Evolutionary conservation across 257 asterid species (phyloP), one percentile per base, ranked within the genome.

Genomic region (Forsythia suspensa): DNA sequence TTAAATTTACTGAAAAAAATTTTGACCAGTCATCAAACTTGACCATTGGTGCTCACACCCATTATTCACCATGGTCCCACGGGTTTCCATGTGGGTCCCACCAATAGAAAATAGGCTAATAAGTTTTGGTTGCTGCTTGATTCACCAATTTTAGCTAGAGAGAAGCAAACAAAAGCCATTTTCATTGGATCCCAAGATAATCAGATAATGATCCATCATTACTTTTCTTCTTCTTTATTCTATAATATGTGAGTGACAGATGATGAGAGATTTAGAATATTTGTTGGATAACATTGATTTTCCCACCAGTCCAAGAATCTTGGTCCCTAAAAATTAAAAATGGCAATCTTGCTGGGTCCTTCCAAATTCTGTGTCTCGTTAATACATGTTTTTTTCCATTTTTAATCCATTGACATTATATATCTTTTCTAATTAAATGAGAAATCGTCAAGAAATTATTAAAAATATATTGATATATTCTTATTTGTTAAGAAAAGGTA

Each of bases 21-120:
- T 75, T 92, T 89, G 97, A 92, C 97, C 82, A 78, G 92, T 92
- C 96, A 88, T 79, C 76, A 4, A 81, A 74, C 82, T 70, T 81
- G 87, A 85, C 87, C 10, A 55, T 48, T 6, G 65, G 11, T n/a
- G 65, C 29, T 79, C 83, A 74, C 87, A 80, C 85, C 79, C 78
- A 83, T 78, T 48, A 79, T 81, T 71, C 81, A 29, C 68, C 12
- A 52, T 36, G 86, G 86, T 65, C 94, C 90, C 91, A 76, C 83
- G 2, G 61, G 73, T 75, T 78, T 52, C 13, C 8, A 42, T 42
- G 37, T 5, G 72, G 51, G 68, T 71, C 69, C 83, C 82, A 55
- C 82, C 39, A 18, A 55, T 55, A 55, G 24, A 55, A 55, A 55
- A 41, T 55, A 1, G 63, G 63, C 8, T 5, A 1, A 16, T 29